These are phyloP conservation scores for Clitoria ternatea DNA, from an alignment of 306 rosid species.

Conservation along the genomic window DNA sequence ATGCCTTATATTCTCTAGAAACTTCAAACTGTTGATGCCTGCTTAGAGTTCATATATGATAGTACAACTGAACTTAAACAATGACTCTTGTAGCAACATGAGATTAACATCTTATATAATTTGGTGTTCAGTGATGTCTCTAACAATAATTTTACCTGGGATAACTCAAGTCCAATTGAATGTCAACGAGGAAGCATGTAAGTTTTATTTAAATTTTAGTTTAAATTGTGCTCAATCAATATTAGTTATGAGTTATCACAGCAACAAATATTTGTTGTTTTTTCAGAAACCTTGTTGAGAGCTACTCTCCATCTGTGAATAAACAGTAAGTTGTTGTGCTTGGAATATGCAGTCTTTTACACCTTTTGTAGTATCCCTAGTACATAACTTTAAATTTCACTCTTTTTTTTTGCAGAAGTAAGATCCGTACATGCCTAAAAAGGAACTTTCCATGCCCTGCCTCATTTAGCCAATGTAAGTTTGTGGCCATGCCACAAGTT, in stretches of 20 bases:
- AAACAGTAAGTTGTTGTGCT: slow-evolving; percentile 43
- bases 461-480: slow-evolving; percentile 41
- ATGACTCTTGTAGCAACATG: background rate
- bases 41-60: slow-evolving; percentile 3
- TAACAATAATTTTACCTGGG: slow-evolving; percentile 75
- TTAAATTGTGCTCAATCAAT: background rate
- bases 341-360: slow-evolving; percentile 13
- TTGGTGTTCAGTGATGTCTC: slow-evolving; percentile 77
- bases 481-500: background rate
- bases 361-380: background rate
- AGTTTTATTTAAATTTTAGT: slow-evolving; percentile 32
- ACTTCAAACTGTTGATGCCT: background rate
- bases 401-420: slow-evolving; percentile 37
- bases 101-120: slow-evolving; percentile 14
- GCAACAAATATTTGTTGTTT: slow-evolving; percentile 24
- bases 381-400: slow-evolving; percentile 11
- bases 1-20: background rate
- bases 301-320: slow-evolving; percentile 61
- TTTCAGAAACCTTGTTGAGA: slow-evolving; percentile 83
- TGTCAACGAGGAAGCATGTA: slow-evolving; percentile 77
- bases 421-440: slow-evolving; percentile 56
- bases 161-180: slow-evolving; percentile 57
- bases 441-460: slow-evolving; percentile 67
- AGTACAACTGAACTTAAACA: background rate
- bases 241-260: background rate